Evolutionary conservation across 169 alveolate genomes (phyloP).

Genomic region (Neospora caninum): DNA sequence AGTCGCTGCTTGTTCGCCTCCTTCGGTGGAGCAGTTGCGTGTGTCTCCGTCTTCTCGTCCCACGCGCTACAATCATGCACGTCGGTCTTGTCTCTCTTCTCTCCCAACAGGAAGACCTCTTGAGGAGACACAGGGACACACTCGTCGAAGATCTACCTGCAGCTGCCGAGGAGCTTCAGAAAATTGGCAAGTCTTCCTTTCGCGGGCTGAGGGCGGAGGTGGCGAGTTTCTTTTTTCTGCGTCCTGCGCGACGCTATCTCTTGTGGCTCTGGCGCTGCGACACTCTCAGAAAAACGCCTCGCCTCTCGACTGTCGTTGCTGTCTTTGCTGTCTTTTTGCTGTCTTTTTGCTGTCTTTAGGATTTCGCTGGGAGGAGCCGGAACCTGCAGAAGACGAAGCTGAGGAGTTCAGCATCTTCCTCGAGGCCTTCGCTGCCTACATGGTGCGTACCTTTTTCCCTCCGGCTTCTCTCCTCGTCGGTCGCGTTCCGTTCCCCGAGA

Average conservation of each 20-base stretch:
- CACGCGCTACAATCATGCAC: too few species aligned
- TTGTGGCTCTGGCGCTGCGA: too few species aligned
- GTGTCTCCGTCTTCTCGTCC: too few species aligned
- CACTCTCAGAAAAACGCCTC: background rate
- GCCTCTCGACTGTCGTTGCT: background rate
- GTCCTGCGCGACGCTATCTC: too few species aligned
- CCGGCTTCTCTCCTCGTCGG: too few species aligned
- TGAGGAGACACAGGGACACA: background rate
- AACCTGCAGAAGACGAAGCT: background rate
- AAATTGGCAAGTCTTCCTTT: background rate
- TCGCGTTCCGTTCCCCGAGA: too few species aligned
- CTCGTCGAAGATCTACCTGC: conserved; percentile 30
- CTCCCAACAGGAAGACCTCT: background rate
- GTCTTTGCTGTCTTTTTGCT: too few species aligned
- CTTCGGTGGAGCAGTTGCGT: too few species aligned
- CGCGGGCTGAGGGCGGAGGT: background rate
- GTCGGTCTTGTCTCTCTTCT: too few species aligned
- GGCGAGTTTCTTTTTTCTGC: background rate
- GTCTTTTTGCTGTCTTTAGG: background rate
- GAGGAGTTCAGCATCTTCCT: background rate
- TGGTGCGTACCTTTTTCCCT: background rate
- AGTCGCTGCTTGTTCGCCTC: too few species aligned
- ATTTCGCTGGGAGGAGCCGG: background rate
- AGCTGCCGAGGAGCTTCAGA: conserved; percentile 20
- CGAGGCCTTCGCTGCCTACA: background rate